phyloP scores from a whole-genome alignment of 495 filamentous ascomycete genomes.

The Talaromyces liani region DNA sequence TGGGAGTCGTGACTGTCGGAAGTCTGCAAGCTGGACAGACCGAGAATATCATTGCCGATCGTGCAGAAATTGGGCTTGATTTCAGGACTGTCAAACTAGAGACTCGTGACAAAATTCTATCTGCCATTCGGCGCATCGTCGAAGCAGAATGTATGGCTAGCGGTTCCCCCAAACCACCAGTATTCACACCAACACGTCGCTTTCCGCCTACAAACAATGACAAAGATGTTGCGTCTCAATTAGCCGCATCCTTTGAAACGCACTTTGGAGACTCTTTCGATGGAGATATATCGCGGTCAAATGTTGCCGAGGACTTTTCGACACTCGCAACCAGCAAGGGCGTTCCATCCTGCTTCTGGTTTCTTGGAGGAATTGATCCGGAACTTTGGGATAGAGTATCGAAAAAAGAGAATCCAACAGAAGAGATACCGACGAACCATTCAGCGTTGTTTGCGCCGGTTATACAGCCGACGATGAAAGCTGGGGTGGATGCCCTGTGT shows the following conservation, averaged over 20 bases:
- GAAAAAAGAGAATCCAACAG: slow-evolving; percentile 9
- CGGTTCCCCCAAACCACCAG: slow-evolving; percentile 36
- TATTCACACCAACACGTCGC: slow-evolving; percentile 33
- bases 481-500: slow-evolving; percentile 49
- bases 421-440: slow-evolving; percentile 47
- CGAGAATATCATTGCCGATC: slow-evolving; percentile 46
- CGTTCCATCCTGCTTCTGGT: slow-evolving; percentile 39
- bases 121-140: slow-evolving; percentile 40
- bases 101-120: slow-evolving; percentile 30
- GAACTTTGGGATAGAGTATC: slow-evolving; percentile 36
- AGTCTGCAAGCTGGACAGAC: slow-evolving; percentile 43
- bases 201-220: slow-evolving; percentile 43
- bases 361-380: slow-evolving; percentile 36
- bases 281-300: slow-evolving; percentile 23
- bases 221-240: slow-evolving; percentile 13
- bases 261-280: slow-evolving; percentile 37
- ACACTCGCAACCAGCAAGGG: slow-evolving; percentile 29
- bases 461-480: slow-evolving; percentile 53
- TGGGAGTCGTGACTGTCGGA: slow-evolving; percentile 44
- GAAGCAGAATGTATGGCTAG: slow-evolving; percentile 41
- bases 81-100: slow-evolving; percentile 35
- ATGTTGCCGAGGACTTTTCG: slow-evolving; percentile 40
- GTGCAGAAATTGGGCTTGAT: slow-evolving; percentile 40
- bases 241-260: slow-evolving; percentile 26
- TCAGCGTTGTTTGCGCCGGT: slow-evolving; percentile 54